Evolutionary conservation across 257 asterid genomes (phyloP).

Genomic region (Jaltomata sinuosa): DNA sequence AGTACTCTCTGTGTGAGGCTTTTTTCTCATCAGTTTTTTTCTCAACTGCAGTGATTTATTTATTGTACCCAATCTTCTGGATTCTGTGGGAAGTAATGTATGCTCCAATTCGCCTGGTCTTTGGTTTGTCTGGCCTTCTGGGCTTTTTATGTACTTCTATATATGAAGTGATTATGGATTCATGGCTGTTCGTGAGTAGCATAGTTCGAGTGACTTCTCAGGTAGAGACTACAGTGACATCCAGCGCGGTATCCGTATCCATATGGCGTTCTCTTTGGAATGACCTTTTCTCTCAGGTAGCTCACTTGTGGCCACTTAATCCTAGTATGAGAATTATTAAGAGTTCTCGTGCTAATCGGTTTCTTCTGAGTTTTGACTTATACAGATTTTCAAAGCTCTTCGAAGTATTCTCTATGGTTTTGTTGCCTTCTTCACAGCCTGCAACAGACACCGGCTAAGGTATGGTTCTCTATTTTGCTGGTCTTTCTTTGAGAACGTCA

Average conservation of each 20-base stretch:
- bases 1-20: background rate
- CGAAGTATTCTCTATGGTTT: slow-evolving; percentile 86
- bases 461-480: slow-evolving; percentile 12
- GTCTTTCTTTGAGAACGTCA: background rate
- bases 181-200: slow-evolving; percentile 50
- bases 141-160: slow-evolving; percentile 28
- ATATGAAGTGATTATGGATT: slow-evolving; percentile 35
- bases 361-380: background rate
- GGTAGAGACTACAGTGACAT: slow-evolving; percentile 65
- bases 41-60: slow-evolving; percentile 49
- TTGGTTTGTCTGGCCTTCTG: slow-evolving; percentile 45
- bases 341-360: background rate
- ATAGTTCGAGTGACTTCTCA: slow-evolving; percentile 47
- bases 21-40: background rate
- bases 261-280: slow-evolving; percentile 92
- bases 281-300: slow-evolving; percentile 92
- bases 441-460: slow-evolving; percentile 95
- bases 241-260: slow-evolving; percentile 69
- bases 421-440: slow-evolving; percentile 73
- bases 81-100: slow-evolving; percentile 57
- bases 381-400: slow-evolving; percentile 84
- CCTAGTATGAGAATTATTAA: background rate
- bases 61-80: slow-evolving; percentile 74
- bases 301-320: background rate
- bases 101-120: slow-evolving; percentile 67